Percentiles rank a stretch among this genome's conserved stretches.
phyloP scores from a whole-genome alignment of 768 basidiomycete genomes.

The Psilocybe azurescens region DNA sequence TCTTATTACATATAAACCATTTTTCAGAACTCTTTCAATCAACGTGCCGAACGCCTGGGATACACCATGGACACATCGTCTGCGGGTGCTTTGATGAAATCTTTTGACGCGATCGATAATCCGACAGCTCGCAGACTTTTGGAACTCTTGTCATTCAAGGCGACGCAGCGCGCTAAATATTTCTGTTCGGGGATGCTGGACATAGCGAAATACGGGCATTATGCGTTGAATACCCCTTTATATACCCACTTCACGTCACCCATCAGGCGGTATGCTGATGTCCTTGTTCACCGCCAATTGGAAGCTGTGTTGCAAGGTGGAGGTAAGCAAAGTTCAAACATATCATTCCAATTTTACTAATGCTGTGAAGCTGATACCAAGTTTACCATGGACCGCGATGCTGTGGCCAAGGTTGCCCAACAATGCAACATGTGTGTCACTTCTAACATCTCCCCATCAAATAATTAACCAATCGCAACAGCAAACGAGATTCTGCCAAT shows the following conservation, averaged over 20 bases:
- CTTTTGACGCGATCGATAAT: slow-evolving; percentile 76
- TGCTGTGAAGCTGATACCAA: slow-evolving; percentile 68
- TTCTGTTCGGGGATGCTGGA: slow-evolving; percentile 99
- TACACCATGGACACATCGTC: slow-evolving; percentile 82
- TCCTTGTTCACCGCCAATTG: slow-evolving; percentile 95
- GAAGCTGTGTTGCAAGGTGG: slow-evolving; percentile 84
- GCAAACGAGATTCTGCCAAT: slow-evolving; percentile 89
- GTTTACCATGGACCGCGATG: slow-evolving; percentile 97
- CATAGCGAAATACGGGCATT: slow-evolving; percentile 97
- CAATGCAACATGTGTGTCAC: slow-evolving; percentile 92
- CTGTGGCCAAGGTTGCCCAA: slow-evolving; percentile 96
- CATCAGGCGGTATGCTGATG: slow-evolving; percentile 91
- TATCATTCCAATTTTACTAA: slow-evolving; percentile 17
- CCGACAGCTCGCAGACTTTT: slow-evolving; percentile 79
- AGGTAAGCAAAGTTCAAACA: slow-evolving; percentile 42
- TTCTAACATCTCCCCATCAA: slow-evolving; percentile 10
- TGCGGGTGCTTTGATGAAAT: slow-evolving; percentile 82
- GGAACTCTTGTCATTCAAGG: slow-evolving; percentile 84
- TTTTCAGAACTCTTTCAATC: slow-evolving; percentile 70
- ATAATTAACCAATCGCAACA: slow-evolving; percentile 30
- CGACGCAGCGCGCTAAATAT: slow-evolving; percentile 96
- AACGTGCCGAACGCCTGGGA: slow-evolving; percentile 85
- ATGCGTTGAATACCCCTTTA: slow-evolving; percentile 86
- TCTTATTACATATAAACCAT: slow-evolving; percentile 11
- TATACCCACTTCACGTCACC: slow-evolving; percentile 96